A percentile compares a stretch with the other conserved stretches of the same genome.
These are phyloP conservation scores for Xylaria polymorpha DNA, from an alignment of 2,329 filamentous ascomycete species.

Conservation along the genomic window DNA sequence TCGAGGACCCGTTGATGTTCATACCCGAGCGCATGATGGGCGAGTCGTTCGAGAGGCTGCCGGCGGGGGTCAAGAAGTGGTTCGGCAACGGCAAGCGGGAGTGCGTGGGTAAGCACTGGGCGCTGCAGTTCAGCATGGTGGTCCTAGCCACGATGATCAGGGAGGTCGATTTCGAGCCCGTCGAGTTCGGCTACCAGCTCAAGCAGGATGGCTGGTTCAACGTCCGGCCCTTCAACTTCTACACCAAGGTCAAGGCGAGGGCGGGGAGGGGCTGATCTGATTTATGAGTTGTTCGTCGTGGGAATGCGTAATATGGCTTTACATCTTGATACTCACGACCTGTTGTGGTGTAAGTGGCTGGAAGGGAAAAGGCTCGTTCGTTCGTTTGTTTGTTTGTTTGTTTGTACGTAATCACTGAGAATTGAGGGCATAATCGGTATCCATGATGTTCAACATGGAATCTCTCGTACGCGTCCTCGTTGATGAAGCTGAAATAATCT, in stretches of 20 bases:
- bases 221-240: constrained; percentile 60
- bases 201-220: constrained; percentile 66
- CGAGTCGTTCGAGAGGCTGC: constrained; percentile 57
- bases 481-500: too few relatives aligned
- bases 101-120: constrained; percentile 64
- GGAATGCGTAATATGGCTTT: constrained; percentile 7
- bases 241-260: constrained; percentile 57
- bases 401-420: background rate
- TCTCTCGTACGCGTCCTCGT: too few relatives aligned
- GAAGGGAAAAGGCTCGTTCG: background rate
- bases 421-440: background rate
- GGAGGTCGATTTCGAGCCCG: constrained; percentile 60
- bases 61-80: constrained; percentile 60
- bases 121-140: constrained; percentile 58
- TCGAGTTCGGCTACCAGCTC: constrained; percentile 54
- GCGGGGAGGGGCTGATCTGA: constrained; percentile 20
- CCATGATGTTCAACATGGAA: background rate
- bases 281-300: background rate
- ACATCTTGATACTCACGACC: constrained; percentile 29
- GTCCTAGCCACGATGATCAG: constrained; percentile 57
- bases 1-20: constrained; percentile 60
- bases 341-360: constrained; percentile 5
- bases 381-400: background rate
- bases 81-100: constrained; percentile 64
- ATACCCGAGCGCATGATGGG: constrained; percentile 63